Evolutionary conservation across 192 early-diverging fungal genomes (phyloP).

Genomic region (Coemansia aciculifera): DNA sequence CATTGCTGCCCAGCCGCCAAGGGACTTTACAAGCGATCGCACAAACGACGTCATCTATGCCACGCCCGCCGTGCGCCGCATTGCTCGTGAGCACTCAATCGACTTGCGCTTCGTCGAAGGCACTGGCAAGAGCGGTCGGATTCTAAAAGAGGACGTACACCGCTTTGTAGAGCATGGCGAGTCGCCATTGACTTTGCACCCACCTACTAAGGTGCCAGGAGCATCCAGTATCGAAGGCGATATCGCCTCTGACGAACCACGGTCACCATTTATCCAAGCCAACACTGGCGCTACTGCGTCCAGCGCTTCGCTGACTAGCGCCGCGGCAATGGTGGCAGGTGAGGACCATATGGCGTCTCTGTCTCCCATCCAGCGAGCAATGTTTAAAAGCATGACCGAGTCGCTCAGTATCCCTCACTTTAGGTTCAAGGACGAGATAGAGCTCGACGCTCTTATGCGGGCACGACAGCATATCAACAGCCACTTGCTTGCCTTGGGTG

Average conservation of each 20-base stretch:
- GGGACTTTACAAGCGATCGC: constrained; percentile 30
- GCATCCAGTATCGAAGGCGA: background rate
- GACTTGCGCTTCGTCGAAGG: constrained; percentile 74
- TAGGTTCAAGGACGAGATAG: constrained; percentile 89
- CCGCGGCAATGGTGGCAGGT: constrained; percentile 22
- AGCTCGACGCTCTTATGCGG: constrained; percentile 66
- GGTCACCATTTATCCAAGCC: constrained; percentile 38
- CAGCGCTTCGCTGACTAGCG: constrained; percentile 23
- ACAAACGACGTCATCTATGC: constrained; percentile 60
- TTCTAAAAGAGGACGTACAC: constrained; percentile 92
- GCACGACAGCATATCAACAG: constrained; percentile 70
- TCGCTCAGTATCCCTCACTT: constrained; percentile 94
- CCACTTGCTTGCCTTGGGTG: constrained; percentile 56
- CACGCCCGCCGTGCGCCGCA: constrained; percentile 85
- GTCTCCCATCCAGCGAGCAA: constrained; percentile 87
- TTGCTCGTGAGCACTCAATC: constrained; percentile 78
- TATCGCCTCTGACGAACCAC: constrained; percentile 6
- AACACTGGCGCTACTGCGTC: constrained; percentile 25
- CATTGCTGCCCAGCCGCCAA: background rate
- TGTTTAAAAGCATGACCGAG: constrained; percentile 95
- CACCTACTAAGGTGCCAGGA: background rate
- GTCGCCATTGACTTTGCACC: background rate
- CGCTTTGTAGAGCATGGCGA: constrained; percentile 20
- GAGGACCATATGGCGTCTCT: constrained; percentile 68
- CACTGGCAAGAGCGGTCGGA: constrained; percentile 79